Evolutionary conservation across 768 basidiomycete genomes (phyloP).

Genomic region (Russula emetica): DNA sequence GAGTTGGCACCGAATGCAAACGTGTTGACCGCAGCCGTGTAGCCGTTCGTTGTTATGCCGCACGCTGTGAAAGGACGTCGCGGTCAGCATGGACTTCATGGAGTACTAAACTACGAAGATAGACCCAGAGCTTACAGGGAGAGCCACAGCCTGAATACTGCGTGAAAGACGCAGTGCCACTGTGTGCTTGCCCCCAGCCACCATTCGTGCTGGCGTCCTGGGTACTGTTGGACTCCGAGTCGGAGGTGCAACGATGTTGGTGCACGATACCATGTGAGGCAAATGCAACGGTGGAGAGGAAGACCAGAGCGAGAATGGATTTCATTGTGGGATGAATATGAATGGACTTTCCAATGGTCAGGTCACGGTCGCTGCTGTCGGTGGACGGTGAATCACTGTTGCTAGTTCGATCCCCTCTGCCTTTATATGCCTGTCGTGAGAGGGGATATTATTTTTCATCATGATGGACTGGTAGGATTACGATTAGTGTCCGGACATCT

Average conservation of each 20-base stretch:
- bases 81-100: background rate
- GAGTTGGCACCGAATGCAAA: slow-evolving; percentile 49
- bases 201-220: background rate
- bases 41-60: slow-evolving; percentile 45
- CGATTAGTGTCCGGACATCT: background rate
- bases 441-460: background rate
- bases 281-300: background rate
- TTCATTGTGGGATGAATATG: background rate
- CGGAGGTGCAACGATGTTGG: background rate
- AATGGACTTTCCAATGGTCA: background rate
- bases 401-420: background rate
- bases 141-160: slow-evolving; percentile 48
- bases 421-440: slow-evolving; percentile 8
- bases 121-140: slow-evolving; percentile 38
- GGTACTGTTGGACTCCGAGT: too few relatives aligned
- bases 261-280: background rate
- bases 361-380: background rate
- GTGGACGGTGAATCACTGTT: background rate
- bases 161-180: slow-evolving; percentile 57
- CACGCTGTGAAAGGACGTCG: slow-evolving; percentile 39
- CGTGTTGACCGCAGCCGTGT: slow-evolving; percentile 55
- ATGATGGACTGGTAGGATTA: background rate
- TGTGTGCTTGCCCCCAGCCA: slow-evolving; percentile 41
- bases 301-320: background rate
- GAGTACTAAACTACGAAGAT: background rate